Evolutionary conservation across 2,329 filamentous ascomycete species (phyloP), one percentile per base, ranked within the genome.

Genomic region (Colletotrichum caudatum): DNA sequence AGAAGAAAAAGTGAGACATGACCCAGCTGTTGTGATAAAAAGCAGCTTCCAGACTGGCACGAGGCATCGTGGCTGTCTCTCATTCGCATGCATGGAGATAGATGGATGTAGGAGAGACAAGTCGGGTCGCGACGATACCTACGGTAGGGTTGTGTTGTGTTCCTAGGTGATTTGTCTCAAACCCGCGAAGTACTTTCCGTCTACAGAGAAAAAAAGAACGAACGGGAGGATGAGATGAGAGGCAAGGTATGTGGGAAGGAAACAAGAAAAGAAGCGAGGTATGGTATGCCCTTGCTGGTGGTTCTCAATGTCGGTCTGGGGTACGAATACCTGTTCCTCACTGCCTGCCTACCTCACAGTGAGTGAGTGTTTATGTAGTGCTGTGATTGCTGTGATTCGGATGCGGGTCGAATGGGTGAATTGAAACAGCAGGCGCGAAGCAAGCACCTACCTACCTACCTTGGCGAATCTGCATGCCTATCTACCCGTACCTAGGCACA

Each of bases 81-180:
- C 44, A 14, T 35, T 61, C 56, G 33, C 46, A 48, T 26, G 54
- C 23, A 41, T 44, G 44, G 64, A 39, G 59, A 23, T 18, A 20
- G 44, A 53, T 33, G 64, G 59, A 23, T 18, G 26, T 35, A 53
- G 41, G 64, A 57, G 41, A 60, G 29, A 35, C 54, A 60, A 2
- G 33, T 35, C 56, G 33, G 33, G 20, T 59, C 63, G 51, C 18
- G 18, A 18, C 18, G 18, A 35, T 35, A 12, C 2, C 29, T 29
- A 29, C 14, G 50, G 53, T 18, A 53, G 50, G 50, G 14, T 33
- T 11, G 29, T 29, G 29, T 4, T 29, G n/a, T n/a, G n/a, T n/a
- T n/a, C 20, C 11, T 56, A 20, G 20, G 8, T 37, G 5, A 12
- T 46, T 60, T 61, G 56, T 66, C 56, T 66, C 35, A 61, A 37